Conservation (phyloP, 108 stramenopile genomes). For the Seminavis robusta region DNA sequence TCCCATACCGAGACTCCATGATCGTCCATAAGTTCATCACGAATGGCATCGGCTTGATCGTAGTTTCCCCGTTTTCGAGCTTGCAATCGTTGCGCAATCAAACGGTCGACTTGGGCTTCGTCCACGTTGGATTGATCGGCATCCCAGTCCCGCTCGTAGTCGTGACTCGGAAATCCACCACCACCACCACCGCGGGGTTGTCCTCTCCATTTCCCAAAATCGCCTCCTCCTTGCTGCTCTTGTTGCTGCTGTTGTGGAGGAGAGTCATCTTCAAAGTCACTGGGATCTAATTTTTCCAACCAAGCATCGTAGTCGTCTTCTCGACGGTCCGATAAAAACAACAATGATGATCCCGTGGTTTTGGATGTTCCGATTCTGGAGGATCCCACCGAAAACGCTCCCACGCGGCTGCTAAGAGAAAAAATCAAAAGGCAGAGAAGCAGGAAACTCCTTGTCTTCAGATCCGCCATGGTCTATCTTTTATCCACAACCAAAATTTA, state of each 20-base stretch:
- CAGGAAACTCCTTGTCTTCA: no score
- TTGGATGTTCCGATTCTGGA: no score
- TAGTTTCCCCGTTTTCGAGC: slow-evolving; percentile 39
- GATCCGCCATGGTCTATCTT: no score
- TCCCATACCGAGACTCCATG: slow-evolving; percentile 56
- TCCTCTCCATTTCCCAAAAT: no score
- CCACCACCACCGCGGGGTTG: slow-evolving; percentile 23
- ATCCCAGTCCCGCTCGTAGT: slow-evolving; percentile 53
- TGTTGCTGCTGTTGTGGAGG: background rate
- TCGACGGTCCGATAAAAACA: no score
- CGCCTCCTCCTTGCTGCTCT: background rate
- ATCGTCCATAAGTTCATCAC: slow-evolving; percentile 52
- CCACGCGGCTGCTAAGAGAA: no score
- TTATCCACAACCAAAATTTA: no score
- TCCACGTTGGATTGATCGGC: slow-evolving; percentile 47
- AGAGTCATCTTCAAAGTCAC: slow-evolving; percentile 10
- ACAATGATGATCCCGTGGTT: no score
- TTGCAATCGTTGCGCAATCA: slow-evolving; percentile 41
- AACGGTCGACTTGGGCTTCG: slow-evolving; percentile 33
- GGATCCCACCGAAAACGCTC: no score
- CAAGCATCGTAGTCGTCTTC: slow-evolving; percentile 37
- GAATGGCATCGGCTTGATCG: slow-evolving; percentile 71
- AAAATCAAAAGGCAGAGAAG: no score
- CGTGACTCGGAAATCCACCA: slow-evolving; percentile 16
- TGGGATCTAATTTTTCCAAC: slow-evolving; percentile 41